Evolutionary conservation across 495 filamentous ascomycete genomes (phyloP), one percentile per base, ranked within the genome.

Genomic region (Neurospora cerealis): DNA sequence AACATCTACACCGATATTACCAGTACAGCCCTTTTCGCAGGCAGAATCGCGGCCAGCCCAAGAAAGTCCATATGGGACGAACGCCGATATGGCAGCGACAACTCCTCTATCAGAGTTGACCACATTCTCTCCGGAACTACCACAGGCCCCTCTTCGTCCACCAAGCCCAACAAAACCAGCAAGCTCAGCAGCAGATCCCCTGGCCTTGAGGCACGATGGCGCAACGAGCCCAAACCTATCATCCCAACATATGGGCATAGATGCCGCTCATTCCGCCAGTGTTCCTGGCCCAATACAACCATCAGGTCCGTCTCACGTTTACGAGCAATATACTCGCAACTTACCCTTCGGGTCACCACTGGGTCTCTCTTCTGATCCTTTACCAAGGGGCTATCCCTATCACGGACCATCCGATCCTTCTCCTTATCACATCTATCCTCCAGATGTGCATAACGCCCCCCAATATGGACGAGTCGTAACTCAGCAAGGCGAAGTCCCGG

Each of bases 341-440:
- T 66, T 66, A 36, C 24, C 54, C 54, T 66, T 66, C 7, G 54
- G 54, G 2, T 28, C 28, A 34, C 54, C 54, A 28, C 24, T 15
- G 24, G 54, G 28, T 34, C 54, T 66, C 28, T 66, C 54, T 66
- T 66, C 54, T 9, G 54, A 66, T 36, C 32, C 54, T 66, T 34
- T 66, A 66, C 1, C 54, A 66, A 32, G 54, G 3, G 54, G 54
- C 2, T 66, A 66, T 66, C 87, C 90, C 6, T 88, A 91, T 69
- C 84, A 83, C 28, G 90, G 90, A 15, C 85, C 89, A 2, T 85
- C 82, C 41, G 90, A 90, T n/a, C 93, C 93, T n/a, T 91, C 92
- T 77, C 93, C 94, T 0, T 97, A 97, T 80, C 88, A 88, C 46
- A 90, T 96, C 89, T 97, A 96, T 77, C 83, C 90, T 4, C 94